phyloP scores from a whole-genome alignment of 2,329 filamentous ascomycete species.

The Clarireedia sp. region DNA sequence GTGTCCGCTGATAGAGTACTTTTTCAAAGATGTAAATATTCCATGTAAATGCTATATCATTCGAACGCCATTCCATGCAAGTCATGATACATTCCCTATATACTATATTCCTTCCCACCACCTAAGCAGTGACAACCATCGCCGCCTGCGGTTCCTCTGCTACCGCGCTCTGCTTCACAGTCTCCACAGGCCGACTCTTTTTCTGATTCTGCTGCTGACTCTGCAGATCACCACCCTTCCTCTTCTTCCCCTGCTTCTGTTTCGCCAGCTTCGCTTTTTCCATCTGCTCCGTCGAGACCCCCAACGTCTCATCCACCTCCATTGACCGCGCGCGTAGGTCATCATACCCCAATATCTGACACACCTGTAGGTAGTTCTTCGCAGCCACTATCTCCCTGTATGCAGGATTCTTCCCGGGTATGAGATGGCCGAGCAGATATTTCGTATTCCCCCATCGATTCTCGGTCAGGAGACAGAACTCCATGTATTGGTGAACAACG shows the following conservation, averaged over 20 bases:
- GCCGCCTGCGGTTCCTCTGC: neutral
- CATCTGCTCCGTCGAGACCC: slow-evolving; percentile 14
- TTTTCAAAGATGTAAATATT: neutral
- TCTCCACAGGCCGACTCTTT: slow-evolving; percentile 1
- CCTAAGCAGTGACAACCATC: slow-evolving; percentile 1
- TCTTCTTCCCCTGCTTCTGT: slow-evolving; percentile 11
- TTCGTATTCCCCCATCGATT: slow-evolving; percentile 93
- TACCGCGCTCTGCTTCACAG: neutral
- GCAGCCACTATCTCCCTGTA: slow-evolving; percentile 54
- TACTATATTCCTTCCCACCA: neutral
- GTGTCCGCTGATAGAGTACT: neutral
- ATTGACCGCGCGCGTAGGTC: slow-evolving; percentile 56
- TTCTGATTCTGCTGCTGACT: neutral
- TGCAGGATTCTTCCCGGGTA: slow-evolving; percentile 66
- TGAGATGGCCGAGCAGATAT: slow-evolving; percentile 75
- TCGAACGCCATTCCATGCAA: neutral
- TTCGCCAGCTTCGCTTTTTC: neutral
- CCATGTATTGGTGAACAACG: slow-evolving; percentile 69
- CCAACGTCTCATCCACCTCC: slow-evolving; percentile 46
- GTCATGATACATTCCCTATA: neutral
- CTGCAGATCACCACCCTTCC: neutral
- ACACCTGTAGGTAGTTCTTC: slow-evolving; percentile 65
- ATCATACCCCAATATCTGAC: slow-evolving; percentile 56
- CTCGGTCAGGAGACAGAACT: slow-evolving; percentile 63
- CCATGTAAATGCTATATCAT: slow-evolving; percentile 1